Evolutionary conservation across 176 grass and related monocot species (phyloP), one percentile per base, ranked within the genome.

Genomic region (Urochloa ruziziensis): DNA sequence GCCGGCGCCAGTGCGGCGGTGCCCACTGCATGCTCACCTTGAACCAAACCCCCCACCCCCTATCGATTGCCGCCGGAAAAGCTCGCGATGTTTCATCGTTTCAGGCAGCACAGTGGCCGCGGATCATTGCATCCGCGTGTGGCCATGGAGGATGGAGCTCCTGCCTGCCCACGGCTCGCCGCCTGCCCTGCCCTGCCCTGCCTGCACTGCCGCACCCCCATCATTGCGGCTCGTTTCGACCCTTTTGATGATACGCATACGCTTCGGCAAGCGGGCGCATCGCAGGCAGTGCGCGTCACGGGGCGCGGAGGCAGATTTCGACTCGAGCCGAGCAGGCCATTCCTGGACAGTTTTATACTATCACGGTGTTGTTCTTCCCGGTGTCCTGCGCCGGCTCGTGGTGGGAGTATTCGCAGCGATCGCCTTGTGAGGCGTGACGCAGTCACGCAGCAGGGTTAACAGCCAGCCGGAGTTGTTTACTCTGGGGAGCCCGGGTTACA

Each of bases 401-500:
- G 39, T 25, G 51, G 73, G 32, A 9, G 35, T 14, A 13, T 56
- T 57, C 54, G 51, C 0, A 0, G 8, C 9, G 52, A 77, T 29
- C 75, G 25, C 17, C 9, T 78, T 61, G 75, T 79, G 30, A 64
- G 6, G 2, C 19, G 76, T 32, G 57, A 32, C 59, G 40, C 58
- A 13, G 4, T 32, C 35, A 32, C 59, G 40, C 58, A 10, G 4
- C 15, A 23, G 27, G 9, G 57, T 17, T 49, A 4, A 7, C 17
- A 18, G 16, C 13, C 42, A 33, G 17, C 23, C 2, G 46, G 70
- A 28, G 11, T 13, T 18, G 35, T 36, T 47, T 67, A 89, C n/a
- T 70, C 67, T 39, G 67, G 67, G 15, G 48, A 67, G 62, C 78
- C 37, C 78, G 67, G 60, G 85, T 75, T 75, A 82, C 78, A 47